Conservation (phyloP, 2,329 filamentous ascomycete species). For the Sporothrix variecibatus region DNA sequence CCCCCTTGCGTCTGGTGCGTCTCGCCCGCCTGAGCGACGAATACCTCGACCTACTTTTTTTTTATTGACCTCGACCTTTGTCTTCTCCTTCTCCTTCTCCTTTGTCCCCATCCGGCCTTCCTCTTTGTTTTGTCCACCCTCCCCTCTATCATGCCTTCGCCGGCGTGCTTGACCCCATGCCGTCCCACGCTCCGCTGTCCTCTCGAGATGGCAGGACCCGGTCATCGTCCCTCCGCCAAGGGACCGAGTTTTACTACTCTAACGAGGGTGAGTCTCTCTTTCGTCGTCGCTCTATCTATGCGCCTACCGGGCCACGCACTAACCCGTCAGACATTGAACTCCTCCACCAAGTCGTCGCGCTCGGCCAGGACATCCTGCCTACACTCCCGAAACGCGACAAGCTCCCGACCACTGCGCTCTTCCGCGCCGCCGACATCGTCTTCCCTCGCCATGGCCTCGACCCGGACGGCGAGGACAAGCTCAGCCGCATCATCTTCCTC, state of each 20-base stretch:
- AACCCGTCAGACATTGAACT: slow-evolving; percentile 68
- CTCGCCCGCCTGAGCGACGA: slow-evolving; percentile 1
- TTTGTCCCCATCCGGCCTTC: background rate
- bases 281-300: background rate
- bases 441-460: slow-evolving; percentile 70
- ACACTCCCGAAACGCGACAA: slow-evolving; percentile 60
- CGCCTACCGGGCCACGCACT: background rate
- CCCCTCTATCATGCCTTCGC: slow-evolving; percentile 41
- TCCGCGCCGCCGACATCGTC: slow-evolving; percentile 76
- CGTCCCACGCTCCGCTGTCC: slow-evolving; percentile 42
- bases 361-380: slow-evolving; percentile 66
- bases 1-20: slow-evolving; percentile 8
- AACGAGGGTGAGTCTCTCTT: slow-evolving; percentile 55
- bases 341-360: slow-evolving; percentile 73
- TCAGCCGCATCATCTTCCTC: slow-evolving; percentile 76
- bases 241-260: slow-evolving; percentile 55
- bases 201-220: slow-evolving; percentile 40
- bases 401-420: slow-evolving; percentile 74
- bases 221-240: slow-evolving; percentile 33
- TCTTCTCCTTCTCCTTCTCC: background rate
- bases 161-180: slow-evolving; percentile 41
- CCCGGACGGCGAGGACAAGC: slow-evolving; percentile 70
- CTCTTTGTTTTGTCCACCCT: background rate
- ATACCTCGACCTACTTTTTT: background rate
- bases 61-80: background rate